A percentile compares a stretch with the other conserved stretches of the same genome.
Evolutionary conservation across 148 eudicot genomes (phyloP).

Genomic region (Amaranthus hypochondriacus): DNA sequence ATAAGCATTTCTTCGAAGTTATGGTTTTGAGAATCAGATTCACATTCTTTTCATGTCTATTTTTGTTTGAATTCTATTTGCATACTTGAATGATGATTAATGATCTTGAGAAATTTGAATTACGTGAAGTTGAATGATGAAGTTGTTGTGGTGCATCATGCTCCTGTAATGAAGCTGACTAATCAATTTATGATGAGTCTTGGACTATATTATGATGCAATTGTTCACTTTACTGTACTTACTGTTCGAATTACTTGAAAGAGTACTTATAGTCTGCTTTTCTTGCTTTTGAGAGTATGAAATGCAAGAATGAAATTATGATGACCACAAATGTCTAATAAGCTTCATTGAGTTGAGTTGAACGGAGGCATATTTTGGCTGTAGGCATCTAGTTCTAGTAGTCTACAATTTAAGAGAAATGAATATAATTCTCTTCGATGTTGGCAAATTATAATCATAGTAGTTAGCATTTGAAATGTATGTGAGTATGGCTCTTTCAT

Average conservation of each 20-base stretch:
- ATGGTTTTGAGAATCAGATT: slow-evolving; percentile 2
- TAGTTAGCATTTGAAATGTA: background rate
- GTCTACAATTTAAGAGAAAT: background rate
- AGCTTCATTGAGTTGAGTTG: background rate
- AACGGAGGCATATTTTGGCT: background rate
- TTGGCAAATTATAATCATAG: background rate
- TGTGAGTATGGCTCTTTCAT: background rate
- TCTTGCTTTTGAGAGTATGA: background rate
- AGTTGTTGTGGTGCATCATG: slow-evolving; percentile 18
- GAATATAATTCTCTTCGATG: background rate
- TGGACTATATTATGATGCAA: background rate
- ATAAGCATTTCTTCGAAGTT: background rate
- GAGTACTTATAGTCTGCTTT: background rate
- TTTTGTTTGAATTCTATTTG: background rate
- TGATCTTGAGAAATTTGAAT: background rate
- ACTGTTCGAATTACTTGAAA: too few relatives aligned
- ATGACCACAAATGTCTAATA: background rate
- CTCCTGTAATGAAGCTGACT: slow-evolving; percentile 27
- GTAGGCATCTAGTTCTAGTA: background rate
- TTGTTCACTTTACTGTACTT: background rate
- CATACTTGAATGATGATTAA: background rate
- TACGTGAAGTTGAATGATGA: slow-evolving; percentile 3
- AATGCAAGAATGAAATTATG: background rate
- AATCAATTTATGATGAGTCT: slow-evolving; percentile 3
- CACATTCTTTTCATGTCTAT: background rate